Conservation (phyloP, 345 rosid species). For the Hypericum androsaemum region DNA sequence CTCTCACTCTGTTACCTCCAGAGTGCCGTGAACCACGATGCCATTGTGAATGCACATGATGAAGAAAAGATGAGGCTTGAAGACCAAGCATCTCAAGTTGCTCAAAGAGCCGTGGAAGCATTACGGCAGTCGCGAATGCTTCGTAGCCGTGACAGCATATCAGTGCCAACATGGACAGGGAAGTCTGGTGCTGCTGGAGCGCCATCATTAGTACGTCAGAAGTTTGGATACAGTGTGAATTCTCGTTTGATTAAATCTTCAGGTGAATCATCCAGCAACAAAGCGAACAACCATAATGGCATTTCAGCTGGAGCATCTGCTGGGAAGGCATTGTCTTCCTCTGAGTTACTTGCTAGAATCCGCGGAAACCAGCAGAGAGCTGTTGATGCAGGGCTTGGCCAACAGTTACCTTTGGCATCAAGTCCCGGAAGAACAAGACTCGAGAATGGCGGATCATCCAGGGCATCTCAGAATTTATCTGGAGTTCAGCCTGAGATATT, state of each 20-base stretch:
- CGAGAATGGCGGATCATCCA: conserved; percentile 20
- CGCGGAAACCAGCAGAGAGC: conserved; percentile 69
- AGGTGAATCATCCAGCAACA: conserved; percentile 31
- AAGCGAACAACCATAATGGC: conserved; percentile 27
- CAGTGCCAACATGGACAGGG: conserved; percentile 96
- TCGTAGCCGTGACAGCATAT: conserved; percentile 64
- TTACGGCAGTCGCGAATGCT: conserved; percentile 75
- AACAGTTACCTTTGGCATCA: conserved; percentile 26
- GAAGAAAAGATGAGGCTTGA: conserved; percentile 80
- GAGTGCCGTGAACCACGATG: conserved; percentile 94
- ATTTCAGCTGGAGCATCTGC: conserved; percentile 68
- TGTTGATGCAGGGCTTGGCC: conserved; percentile 51
- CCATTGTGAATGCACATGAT: conserved; percentile 58
- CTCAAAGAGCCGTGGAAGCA: conserved; percentile 93
- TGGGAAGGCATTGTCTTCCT: conserved; percentile 77
- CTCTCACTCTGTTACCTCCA: conserved; percentile 13
- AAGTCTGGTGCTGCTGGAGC: conserved; percentile 90
- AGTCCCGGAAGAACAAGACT: conserved; percentile 26
- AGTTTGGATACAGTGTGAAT: conserved; percentile 62
- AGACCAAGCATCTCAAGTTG: conserved; percentile 85
- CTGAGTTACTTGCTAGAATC: conserved; percentile 69
- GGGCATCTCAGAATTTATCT: conserved; percentile 22
- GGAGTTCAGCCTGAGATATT: conserved; percentile 64
- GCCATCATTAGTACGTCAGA: conserved; percentile 56
- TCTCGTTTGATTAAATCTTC: conserved; percentile 36